Evolutionary conservation across 805 yeast species (phyloP).

Genomic region (Brettanomyces nanus): DNA sequence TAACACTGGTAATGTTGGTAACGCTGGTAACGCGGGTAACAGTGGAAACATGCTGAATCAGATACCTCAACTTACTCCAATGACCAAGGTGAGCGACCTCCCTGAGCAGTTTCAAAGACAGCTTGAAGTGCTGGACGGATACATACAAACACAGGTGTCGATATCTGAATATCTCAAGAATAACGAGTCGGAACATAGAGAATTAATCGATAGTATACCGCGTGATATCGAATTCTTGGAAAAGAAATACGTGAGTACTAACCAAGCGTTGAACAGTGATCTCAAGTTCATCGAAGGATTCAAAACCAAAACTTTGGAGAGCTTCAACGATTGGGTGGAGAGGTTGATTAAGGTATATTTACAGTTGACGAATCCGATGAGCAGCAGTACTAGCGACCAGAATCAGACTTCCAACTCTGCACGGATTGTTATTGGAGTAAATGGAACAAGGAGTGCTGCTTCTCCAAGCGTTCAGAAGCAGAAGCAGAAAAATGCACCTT

Average conservation of each 20-base stretch:
- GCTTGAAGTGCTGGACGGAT: slow-evolving; percentile 61
- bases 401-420: slow-evolving; percentile 15
- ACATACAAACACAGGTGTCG: slow-evolving; percentile 64
- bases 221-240: slow-evolving; percentile 59
- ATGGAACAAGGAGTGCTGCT: slow-evolving; percentile 21
- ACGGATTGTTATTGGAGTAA: slow-evolving; percentile 24
- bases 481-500: slow-evolving; percentile 25
- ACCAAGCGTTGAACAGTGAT: slow-evolving; percentile 51
- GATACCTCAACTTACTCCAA: slow-evolving; percentile 43
- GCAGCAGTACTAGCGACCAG: slow-evolving; percentile 17
- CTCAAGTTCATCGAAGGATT: slow-evolving; percentile 36
- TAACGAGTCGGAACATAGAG: slow-evolving; percentile 53
- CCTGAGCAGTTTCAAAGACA: slow-evolving; percentile 66
- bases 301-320: slow-evolving; percentile 30
- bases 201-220: slow-evolving; percentile 62
- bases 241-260: slow-evolving; percentile 53
- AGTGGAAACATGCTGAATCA: neutral
- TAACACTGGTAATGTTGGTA: neutral
- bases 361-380: slow-evolving; percentile 29
- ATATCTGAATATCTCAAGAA: slow-evolving; percentile 61
- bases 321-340: slow-evolving; percentile 32
- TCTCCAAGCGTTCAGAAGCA: slow-evolving; percentile 10
- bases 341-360: slow-evolving; percentile 28
- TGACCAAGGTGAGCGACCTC: slow-evolving; percentile 68
- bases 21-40: slow-evolving; percentile 13